A percentile compares a stretch with the other conserved stretches of the same genome.
Conservation (phyloP, 306 rosid genomes). For the Quercus ilex region DNA sequence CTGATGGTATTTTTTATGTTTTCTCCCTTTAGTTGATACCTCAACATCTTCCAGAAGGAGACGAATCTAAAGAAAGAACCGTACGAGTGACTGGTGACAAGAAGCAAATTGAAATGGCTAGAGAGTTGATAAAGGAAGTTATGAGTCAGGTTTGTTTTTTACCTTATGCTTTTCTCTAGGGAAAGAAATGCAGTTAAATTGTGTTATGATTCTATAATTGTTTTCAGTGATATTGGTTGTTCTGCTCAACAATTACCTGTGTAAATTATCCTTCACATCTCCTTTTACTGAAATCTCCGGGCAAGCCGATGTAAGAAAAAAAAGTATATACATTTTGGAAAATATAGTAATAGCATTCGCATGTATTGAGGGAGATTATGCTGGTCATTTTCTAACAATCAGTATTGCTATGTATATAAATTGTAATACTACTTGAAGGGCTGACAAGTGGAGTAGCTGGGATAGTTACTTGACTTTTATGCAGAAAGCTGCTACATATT, state of each 20-base stretch:
- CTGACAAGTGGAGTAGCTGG: not conserved
- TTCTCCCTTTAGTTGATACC: slow-evolving; percentile 69
- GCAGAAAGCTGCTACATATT: not conserved
- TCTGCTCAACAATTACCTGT: not conserved
- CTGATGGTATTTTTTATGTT: slow-evolving; percentile 4
- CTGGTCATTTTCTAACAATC: not conserved
- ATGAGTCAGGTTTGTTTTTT: slow-evolving; percentile 81
- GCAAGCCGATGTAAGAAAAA: not conserved
- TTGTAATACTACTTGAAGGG: not conserved
- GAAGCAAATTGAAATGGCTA: slow-evolving; percentile 84
- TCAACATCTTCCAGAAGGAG: slow-evolving; percentile 94
- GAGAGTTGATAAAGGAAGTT: slow-evolving; percentile 86
- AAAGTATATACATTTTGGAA: not conserved
- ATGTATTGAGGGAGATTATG: not conserved
- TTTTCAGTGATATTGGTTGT: not conserved
- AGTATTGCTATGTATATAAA: not conserved
- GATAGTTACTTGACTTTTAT: not conserved
- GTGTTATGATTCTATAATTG: not conserved
- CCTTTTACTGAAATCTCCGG: not conserved
- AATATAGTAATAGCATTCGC: not conserved
- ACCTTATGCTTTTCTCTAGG: slow-evolving; percentile 7
- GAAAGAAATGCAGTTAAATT: not conserved
- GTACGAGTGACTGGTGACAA: slow-evolving; percentile 87
- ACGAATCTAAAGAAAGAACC: slow-evolving; percentile 88
- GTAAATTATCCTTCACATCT: not conserved